Base-by-base conservation (phyloP, 1,284 basidiomycete species). In the Cryptococcus sp. region DNA sequence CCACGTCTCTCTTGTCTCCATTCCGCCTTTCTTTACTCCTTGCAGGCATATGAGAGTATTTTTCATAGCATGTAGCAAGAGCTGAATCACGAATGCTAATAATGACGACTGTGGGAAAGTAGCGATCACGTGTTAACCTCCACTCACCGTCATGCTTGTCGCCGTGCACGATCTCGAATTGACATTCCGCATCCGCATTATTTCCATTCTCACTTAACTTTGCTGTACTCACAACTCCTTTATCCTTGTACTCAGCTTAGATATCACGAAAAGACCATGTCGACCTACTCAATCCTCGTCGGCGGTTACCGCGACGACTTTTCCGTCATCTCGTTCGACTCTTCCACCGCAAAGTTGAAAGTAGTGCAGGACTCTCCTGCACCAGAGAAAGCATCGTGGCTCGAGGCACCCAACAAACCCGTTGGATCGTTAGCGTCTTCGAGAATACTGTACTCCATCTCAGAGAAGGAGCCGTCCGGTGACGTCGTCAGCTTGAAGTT, bases 381-480 rank as follows among this genome's bases (percentile, higher is more conserved):
- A 3, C 69, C 70, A 7, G 56, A 60, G 26, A 68, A 65, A 51
- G 64, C 72, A 2, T 72, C 71, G 38, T 78, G 77, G 77, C 53
- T 78, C 23, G 69, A 76, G 50, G 39, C 63, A 19, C 47, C 64
- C 3, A 43, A 54, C 10, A 37, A 40, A 13, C 44, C 44, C 22
- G 54, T 46, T 43, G 52, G 46, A 13, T 43, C 54, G 16, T 22
- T 58, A 4, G 38, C 51, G 15, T 49, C 57, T 5, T 49, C 37
- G 37, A 45, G 58, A 50, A 61, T 70, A 8, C 63, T 73, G 20
- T 75, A 73, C 59, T 62, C 68, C 8, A 49, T 72, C 23, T 73
- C 69, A 15, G 76, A 76, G 63, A 59, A 62, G 16, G 73, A 73
- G 25, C 62, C 68, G 41, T 34, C 29, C 13, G 64, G 68, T 3